Evolutionary conservation across 192 early-diverging fungal genomes (phyloP).

Genomic region (Coemansia sp.): DNA sequence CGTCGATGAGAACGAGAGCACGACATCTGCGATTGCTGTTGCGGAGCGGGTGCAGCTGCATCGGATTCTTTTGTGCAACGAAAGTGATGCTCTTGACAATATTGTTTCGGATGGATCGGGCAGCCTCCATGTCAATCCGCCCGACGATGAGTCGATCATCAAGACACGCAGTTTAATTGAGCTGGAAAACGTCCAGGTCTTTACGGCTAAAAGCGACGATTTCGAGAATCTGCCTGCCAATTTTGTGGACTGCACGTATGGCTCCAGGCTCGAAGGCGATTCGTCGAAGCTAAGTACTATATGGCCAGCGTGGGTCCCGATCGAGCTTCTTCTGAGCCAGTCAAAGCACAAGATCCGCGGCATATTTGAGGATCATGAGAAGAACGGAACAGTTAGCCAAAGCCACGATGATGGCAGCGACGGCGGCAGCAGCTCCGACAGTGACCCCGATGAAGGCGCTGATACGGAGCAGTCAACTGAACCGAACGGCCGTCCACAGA

Average conservation of each 20-base stretch:
- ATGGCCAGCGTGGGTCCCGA: constrained; percentile 59
- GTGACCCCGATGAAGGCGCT: constrained; percentile 1
- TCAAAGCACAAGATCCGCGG: constrained; percentile 30
- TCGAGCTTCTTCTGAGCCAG: constrained; percentile 54
- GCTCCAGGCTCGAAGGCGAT: constrained; percentile 26
- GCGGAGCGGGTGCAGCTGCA: constrained; percentile 50
- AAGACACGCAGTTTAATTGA: constrained; percentile 55
- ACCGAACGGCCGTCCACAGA: not conserved
- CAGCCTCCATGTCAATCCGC: constrained; percentile 16
- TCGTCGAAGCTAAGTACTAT: constrained; percentile 32
- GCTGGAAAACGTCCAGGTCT: constrained; percentile 54
- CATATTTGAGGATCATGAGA: constrained; percentile 43
- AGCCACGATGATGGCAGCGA: not conserved
- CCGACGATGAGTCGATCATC: constrained; percentile 52
- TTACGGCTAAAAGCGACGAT: constrained; percentile 45
- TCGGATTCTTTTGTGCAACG: constrained; percentile 44
- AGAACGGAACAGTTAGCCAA: not conserved
- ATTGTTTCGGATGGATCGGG: not conserved
- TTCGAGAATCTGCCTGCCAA: constrained; percentile 47
- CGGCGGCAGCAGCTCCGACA: not conserved
- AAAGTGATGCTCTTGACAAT: constrained; percentile 11
- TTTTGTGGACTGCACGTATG: constrained; percentile 55
- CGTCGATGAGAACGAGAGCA: constrained; percentile 47
- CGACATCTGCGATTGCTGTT: constrained; percentile 41
- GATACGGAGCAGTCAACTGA: not conserved